Base-by-base conservation (phyloP, 345 rosid species). In the Citrus sinensis region DNA sequence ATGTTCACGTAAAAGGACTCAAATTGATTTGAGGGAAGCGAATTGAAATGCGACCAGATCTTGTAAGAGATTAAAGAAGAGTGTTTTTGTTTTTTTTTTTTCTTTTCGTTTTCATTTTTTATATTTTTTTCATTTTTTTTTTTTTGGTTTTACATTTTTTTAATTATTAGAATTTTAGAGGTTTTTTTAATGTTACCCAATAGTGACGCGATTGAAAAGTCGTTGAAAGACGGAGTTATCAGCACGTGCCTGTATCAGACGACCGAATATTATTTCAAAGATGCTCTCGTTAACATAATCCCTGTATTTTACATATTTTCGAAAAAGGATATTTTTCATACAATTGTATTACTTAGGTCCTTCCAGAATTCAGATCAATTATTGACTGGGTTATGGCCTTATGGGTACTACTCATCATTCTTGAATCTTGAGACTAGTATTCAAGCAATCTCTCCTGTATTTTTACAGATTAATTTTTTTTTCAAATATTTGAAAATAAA, bases 191-290 rank as follows among this genome's bases (percentile, higher is more conserved):
- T 46, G 51, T 46, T 13, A 46, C 51, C 74, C 29, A 61, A 79
- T 74, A 64, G 42, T 56, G 70, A 78, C 84, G 84, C 76, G 32
- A 59, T 64, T 70, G 67, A 71, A 78, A 24, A 30, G 19, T 24
- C 2, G 72, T 63, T 29, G 61, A 63, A 75, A 46, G 17, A 74
- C 63, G 65, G 51, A 72, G 42, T 35, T 35, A 34, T 9, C 64
- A 0, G 4, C 67, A 24, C 35, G 6, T 25, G 56, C 42, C 37
- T 5, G 1, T 24, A 24, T 24, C 24, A 24, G 4, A 10, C 27
- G 56, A 34, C 35, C 35, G 35, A 69, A 69, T 40, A 42, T 40
- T 42, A 42, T 24, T 40, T 42, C 8, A 13, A 5, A 69, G 34
- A 69, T 42, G 10, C 72, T 6, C 19, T 37, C 10, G 17, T 0